Conservation (phyloP, 75 land plant species). For the Selaginella moellendorffii region DNA sequence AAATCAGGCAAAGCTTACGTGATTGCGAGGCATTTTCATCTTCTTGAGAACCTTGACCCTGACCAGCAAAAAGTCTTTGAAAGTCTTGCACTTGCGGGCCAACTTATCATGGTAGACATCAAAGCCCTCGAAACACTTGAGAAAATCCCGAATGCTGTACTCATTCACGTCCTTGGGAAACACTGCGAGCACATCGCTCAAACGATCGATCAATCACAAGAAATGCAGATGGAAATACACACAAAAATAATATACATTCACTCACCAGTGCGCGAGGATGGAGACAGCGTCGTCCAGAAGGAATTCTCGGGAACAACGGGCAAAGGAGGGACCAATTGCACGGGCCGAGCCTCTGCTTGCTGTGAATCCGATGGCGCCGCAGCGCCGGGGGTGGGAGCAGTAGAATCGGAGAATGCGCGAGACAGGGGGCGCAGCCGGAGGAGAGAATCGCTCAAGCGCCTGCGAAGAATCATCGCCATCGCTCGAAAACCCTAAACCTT, state of each 20-base stretch:
- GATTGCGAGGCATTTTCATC: background rate
- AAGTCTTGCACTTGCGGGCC: background rate
- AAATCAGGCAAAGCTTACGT: too few relatives aligned
- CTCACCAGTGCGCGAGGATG: too few relatives aligned
- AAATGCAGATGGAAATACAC: too few relatives aligned
- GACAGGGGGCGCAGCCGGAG: background rate
- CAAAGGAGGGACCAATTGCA: too few relatives aligned
- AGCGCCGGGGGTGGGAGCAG: background rate
- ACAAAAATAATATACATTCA: too few relatives aligned
- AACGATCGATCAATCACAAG: too few relatives aligned
- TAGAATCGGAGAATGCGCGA: background rate
- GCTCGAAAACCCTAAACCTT: background rate
- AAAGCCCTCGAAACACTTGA: background rate
- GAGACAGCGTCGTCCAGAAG: too few relatives aligned
- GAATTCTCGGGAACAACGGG: background rate
- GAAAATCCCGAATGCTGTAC: background rate
- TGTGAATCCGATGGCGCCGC: too few relatives aligned
- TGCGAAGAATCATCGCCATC: background rate
- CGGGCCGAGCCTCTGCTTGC: too few relatives aligned
- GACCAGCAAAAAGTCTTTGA: background rate
- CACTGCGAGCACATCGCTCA: background rate
- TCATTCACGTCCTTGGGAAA: background rate
- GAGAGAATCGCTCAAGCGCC: background rate
- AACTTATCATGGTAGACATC: background rate
- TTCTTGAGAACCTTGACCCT: background rate